Percentiles rank a stretch among this genome's conserved stretches.
Conservation (phyloP, 2,329 filamentous ascomycete genomes). For the Clarireedia hainanense region DNA sequence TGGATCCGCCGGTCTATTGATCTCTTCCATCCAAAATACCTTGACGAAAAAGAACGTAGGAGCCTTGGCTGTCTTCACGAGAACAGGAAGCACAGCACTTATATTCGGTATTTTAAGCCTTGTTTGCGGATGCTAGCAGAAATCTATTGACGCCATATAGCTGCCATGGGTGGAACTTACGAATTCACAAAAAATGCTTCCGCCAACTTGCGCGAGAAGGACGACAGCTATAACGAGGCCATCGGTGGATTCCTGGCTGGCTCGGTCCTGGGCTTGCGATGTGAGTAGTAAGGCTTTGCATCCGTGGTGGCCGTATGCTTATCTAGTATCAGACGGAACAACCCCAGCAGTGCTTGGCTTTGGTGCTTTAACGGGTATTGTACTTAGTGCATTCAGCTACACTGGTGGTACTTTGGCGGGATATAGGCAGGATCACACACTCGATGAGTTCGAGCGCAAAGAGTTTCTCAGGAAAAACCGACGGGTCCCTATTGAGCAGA, state of each 20-base stretch:
- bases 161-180: conserved; percentile 60
- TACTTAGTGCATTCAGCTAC: conserved; percentile 54
- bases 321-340: conserved; percentile 42
- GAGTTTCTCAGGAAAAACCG: conserved; percentile 53
- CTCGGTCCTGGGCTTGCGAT: conserved; percentile 50
- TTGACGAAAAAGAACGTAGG: conserved; percentile 77
- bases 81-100: conserved; percentile 66
- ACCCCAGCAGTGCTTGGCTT: conserved; percentile 59
- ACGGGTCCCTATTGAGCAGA: conserved; percentile 56
- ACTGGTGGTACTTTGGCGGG: conserved; percentile 51
- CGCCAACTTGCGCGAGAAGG: conserved; percentile 61
- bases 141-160: conserved; percentile 33
- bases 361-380: conserved; percentile 46
- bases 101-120: conserved; percentile 43
- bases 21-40: conserved; percentile 79
- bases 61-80: conserved; percentile 70
- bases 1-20: conserved; percentile 59
- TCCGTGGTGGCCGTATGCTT: neutral
- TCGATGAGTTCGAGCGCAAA: conserved; percentile 58
- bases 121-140: neutral
- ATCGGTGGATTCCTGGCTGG: conserved; percentile 60
- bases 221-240: conserved; percentile 57
- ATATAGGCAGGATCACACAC: conserved; percentile 38
- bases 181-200: conserved; percentile 57
- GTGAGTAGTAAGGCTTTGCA: conserved; percentile 34